Conservation (phyloP, 2,329 filamentous ascomycete species). For the Aspergillus candidus region DNA sequence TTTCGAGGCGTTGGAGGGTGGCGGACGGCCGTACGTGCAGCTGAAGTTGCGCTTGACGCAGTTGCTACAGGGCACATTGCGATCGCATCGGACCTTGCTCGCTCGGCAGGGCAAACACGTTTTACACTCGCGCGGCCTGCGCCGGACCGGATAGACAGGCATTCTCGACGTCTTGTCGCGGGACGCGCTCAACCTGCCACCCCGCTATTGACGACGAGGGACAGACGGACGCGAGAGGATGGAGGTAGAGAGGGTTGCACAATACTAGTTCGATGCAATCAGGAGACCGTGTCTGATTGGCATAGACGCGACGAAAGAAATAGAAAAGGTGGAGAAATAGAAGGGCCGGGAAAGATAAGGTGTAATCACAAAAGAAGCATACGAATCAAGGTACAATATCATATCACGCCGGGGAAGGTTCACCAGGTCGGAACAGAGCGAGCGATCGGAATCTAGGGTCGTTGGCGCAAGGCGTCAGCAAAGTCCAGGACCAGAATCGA, state of each 20-base stretch:
- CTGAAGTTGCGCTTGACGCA: slow-evolving; percentile 38
- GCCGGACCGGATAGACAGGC: slow-evolving; percentile 32
- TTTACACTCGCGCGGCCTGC: slow-evolving; percentile 37
- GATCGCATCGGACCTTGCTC: slow-evolving; percentile 46
- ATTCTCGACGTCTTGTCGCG: slow-evolving; percentile 12
- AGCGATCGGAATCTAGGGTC: too few species aligned
- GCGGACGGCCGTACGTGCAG: slow-evolving; percentile 32
- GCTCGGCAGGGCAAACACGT: slow-evolving; percentile 46
- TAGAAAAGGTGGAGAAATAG: not conserved
- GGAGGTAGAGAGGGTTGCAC: slow-evolving; percentile 1
- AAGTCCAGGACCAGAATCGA: too few species aligned
- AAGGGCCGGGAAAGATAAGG: not conserved
- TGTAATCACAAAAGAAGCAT: too few species aligned
- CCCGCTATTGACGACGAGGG: slow-evolving; percentile 11
- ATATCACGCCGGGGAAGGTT: too few species aligned
- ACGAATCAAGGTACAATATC: too few species aligned
- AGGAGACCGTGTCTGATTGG: not conserved
- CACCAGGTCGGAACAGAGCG: too few species aligned
- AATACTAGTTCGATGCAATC: slow-evolving; percentile 1
- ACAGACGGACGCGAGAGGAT: slow-evolving; percentile 2
- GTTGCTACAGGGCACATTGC: slow-evolving; percentile 36
- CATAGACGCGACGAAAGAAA: not conserved
- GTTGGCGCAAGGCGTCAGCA: too few species aligned
- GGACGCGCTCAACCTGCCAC: slow-evolving; percentile 10
- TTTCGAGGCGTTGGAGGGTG: slow-evolving; percentile 11